These are phyloP conservation scores for Blumeriella jaapii DNA, from an alignment of 2,329 filamentous ascomycete genomes.

Conservation along the genomic window DNA sequence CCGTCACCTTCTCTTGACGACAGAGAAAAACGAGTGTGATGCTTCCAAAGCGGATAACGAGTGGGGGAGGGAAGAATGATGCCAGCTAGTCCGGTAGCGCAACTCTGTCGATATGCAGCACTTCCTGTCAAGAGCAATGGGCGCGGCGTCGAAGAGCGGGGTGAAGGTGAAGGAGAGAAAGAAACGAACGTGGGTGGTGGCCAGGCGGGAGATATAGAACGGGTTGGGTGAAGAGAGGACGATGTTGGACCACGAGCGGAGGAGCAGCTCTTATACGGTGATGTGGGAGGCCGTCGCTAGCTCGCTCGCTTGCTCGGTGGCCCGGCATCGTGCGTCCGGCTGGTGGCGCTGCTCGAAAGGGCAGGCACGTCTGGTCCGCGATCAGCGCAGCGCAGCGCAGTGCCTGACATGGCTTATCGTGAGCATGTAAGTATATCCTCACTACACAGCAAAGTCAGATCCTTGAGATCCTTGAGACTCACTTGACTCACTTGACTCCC, in stretches of 20 bases:
- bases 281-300: too few relatives aligned
- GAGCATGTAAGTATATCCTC: too few relatives aligned
- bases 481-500: too few relatives aligned
- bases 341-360: too few relatives aligned
- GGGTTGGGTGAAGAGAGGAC: not conserved
- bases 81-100: slow-evolving; percentile 5
- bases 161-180: slow-evolving; percentile 3
- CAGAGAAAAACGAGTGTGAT: slow-evolving; percentile 11
- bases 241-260: not conserved
- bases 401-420: too few relatives aligned
- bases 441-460: too few relatives aligned
- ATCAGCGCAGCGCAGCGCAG: too few relatives aligned
- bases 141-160: slow-evolving; percentile 10
- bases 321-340: too few relatives aligned
- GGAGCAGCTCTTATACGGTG: too few relatives aligned
- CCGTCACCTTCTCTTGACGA: not conserved
- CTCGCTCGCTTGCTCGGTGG: too few relatives aligned
- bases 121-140: slow-evolving; percentile 7
- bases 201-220: not conserved
- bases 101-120: slow-evolving; percentile 10
- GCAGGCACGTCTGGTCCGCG: too few relatives aligned
- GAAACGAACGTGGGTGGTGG: slow-evolving; percentile 4
- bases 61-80: slow-evolving; percentile 6
- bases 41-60: slow-evolving; percentile 10
- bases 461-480: too few relatives aligned